Evolutionary conservation across 805 yeast species (phyloP).

Genomic region (Metschnikowia cerradonensis): DNA sequence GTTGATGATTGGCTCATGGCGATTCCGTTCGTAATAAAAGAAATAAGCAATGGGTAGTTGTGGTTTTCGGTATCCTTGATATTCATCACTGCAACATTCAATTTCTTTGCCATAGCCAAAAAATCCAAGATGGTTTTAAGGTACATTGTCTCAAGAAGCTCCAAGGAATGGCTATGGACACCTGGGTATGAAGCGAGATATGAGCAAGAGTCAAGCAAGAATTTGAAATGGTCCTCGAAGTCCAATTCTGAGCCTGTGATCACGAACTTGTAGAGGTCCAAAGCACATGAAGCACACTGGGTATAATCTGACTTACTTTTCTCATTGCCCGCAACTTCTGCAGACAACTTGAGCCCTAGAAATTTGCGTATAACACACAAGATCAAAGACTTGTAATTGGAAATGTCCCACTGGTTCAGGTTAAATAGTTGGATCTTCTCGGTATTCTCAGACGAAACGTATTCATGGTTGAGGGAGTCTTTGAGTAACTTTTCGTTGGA

Average conservation of each 20-base stretch:
- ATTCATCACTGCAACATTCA: conserved; percentile 26
- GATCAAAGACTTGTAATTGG: conserved; percentile 60
- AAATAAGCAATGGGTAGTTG: conserved; percentile 30
- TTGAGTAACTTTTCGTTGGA: conserved; percentile 41
- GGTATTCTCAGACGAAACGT: conserved; percentile 51
- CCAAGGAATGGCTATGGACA: conserved; percentile 19
- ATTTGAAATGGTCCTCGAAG: conserved; percentile 43
- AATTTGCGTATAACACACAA: conserved; percentile 45
- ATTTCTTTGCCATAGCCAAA: conserved; percentile 28
- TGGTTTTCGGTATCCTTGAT: conserved; percentile 26
- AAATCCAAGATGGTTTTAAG: conserved; percentile 27
- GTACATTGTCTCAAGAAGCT: conserved; percentile 25
- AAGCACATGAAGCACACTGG: conserved; percentile 32
- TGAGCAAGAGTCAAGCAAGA: conserved; percentile 35
- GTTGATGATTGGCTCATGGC: conserved; percentile 40
- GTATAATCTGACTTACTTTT: conserved; percentile 18
- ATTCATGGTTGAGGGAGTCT: conserved; percentile 52
- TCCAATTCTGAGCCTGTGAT: conserved; percentile 56
- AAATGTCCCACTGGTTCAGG: conserved; percentile 44
- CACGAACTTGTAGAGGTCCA: conserved; percentile 41
- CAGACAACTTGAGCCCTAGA: conserved; percentile 27
- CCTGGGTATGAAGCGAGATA: conserved; percentile 17
- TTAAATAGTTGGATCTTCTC: conserved; percentile 39
- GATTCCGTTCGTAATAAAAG: conserved; percentile 50
- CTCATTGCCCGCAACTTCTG: conserved; percentile 19